Base-by-base conservation (phyloP, 176 grass and related monocot genomes). In the Rhynchospora tenuis region DNA sequence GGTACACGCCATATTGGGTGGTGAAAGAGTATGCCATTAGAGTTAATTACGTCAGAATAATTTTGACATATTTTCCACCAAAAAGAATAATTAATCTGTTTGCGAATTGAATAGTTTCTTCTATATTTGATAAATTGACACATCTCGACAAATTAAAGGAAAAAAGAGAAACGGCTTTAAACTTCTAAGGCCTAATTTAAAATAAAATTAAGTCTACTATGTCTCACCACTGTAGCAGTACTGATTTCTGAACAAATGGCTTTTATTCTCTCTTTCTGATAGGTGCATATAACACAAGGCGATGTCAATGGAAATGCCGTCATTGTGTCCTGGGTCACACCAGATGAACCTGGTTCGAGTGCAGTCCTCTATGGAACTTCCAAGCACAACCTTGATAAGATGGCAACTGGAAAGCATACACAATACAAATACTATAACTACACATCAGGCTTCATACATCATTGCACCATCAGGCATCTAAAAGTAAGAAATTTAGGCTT, bases 261-360 rank as follows among this genome's bases (percentile, higher is more conserved):
- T 51, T 43, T 50, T 13, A 52, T 50, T 78, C 52, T 62, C 23
- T 82, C 43, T n/a, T 31, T 43, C 45, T 80, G 62, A 77, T 22
- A 89, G 88, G 91, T 93, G 29, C 88, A 93, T 85, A 90, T 93
- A 48, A 93, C 91, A 57, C 88, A 86, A 87, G 91, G 91, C 62
- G 71, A 93, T 27, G 73, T 59, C 1, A 51, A 89, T 15, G 88
- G 91, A n/a, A 75, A 78, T 64, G 88, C 84, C 7, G 85, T 93
- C 76, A 93, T 71, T 11, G 64, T 93, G 31, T 93, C 91, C 3
- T 93, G 91, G 91, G 88, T 85, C 14, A 90, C 91, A 1, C 80
- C 84, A 3, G 1, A 43, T 23, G 68, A 87, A 43, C 81, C 88
- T 13, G 88, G 86, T 78, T 86, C 68, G 26, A 90, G 84, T 59